Conservation (phyloP, 2,329 filamentous ascomycete genomes). For the Scleromitrula shiraiana region DNA sequence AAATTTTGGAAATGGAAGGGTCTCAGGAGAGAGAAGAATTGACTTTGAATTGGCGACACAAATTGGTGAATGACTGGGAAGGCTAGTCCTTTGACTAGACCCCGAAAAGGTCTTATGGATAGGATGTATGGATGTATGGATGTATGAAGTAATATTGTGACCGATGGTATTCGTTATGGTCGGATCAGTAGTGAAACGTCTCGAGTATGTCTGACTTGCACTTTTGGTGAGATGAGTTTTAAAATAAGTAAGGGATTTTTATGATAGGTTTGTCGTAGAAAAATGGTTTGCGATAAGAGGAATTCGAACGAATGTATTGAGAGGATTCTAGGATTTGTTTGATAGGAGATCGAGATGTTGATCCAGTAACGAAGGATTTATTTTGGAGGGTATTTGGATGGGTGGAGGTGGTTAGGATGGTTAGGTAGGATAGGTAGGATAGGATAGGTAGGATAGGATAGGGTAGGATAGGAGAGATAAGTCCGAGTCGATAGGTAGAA, state of each 20-base stretch:
- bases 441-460: neutral
- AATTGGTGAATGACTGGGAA: neutral
- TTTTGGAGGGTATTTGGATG: no score
- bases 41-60: no score
- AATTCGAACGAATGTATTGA: neutral
- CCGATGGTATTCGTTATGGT: neutral
- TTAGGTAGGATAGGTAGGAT: neutral
- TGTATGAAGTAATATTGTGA: neutral
- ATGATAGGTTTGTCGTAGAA: neutral
- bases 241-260: constrained; percentile 4
- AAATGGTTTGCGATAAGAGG: neutral
- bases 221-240: constrained; percentile 6
- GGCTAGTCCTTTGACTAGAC: no score
- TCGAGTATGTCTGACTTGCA: constrained; percentile 6
- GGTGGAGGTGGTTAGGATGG: no score
- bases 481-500: no score
- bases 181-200: constrained; percentile 8
- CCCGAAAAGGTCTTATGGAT: neutral
- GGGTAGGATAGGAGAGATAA: no score
- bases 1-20: neutral
- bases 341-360: neutral
- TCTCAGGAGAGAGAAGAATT: neutral
- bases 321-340: neutral
- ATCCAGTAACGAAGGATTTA: neutral
- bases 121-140: neutral